A percentile compares a stretch with the other conserved stretches of the same genome.
phyloP scores from a whole-genome alignment of 768 basidiomycete species.

The Trametes punicea region DNA sequence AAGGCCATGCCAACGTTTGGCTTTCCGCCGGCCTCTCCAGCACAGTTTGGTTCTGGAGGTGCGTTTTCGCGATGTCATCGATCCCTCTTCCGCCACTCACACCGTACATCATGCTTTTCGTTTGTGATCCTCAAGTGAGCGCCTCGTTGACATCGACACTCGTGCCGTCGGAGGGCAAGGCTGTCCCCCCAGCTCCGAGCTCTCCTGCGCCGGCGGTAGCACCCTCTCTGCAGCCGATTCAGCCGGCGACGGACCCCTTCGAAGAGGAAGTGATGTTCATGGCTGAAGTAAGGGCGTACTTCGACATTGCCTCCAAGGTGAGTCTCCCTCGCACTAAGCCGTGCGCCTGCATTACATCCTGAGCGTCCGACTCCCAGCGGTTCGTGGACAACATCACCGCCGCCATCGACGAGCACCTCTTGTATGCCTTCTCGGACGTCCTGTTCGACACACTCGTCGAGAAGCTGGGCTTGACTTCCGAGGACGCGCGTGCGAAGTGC shows the following conservation, averaged over 20 bases:
- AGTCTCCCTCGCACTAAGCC: not conserved
- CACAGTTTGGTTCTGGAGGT: too few relatives aligned
- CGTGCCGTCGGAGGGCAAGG: too few relatives aligned
- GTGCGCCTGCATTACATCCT: not conserved
- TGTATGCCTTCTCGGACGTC: slow-evolving; percentile 30
- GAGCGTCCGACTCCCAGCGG: not conserved
- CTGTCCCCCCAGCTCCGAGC: not conserved
- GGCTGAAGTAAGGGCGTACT: slow-evolving; percentile 2
- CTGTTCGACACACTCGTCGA: slow-evolving; percentile 35
- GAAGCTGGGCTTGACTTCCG: slow-evolving; percentile 34
- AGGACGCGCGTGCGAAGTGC: slow-evolving; percentile 35
- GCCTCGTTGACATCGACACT: too few relatives aligned
- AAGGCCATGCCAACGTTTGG: too few relatives aligned
- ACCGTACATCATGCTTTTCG: too few relatives aligned
- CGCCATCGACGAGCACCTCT: slow-evolving; percentile 30
- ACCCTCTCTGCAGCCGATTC: too few relatives aligned
- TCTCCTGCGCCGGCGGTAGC: not conserved
- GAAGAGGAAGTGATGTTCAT: slow-evolving; percentile 1
- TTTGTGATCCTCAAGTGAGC: too few relatives aligned
- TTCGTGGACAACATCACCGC: slow-evolving; percentile 18
- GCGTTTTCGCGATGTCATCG: too few relatives aligned
- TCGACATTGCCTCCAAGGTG: slow-evolving; percentile 1
- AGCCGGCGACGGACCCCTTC: not conserved
- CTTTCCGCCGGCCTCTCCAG: too few relatives aligned
- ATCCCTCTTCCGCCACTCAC: too few relatives aligned